Conservation (phyloP, 192 early-diverging fungal species). For the Phycomyces blakesleeanus region DNA sequence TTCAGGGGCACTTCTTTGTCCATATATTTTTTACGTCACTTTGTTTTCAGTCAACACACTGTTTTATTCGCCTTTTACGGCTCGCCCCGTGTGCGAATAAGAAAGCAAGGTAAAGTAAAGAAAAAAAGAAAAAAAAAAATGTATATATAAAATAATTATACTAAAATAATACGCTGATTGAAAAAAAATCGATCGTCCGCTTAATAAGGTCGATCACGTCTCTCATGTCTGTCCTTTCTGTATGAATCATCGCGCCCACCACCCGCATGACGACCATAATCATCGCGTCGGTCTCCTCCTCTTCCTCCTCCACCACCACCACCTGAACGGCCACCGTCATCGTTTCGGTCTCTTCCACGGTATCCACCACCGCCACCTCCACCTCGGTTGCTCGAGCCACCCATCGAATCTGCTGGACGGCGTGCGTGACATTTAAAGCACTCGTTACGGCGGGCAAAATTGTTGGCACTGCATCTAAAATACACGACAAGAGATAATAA, state of each 20-base stretch:
- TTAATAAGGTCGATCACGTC: constrained; percentile 47
- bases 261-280: constrained; percentile 33
- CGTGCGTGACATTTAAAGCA: constrained; percentile 64
- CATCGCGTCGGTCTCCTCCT: constrained; percentile 31
- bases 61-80: not conserved
- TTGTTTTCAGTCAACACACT: constrained; percentile 9
- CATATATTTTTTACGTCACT: constrained; percentile 1
- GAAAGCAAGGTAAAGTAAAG: too few relatives aligned
- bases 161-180: constrained; percentile 1
- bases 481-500: not conserved
- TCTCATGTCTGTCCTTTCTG: constrained; percentile 43
- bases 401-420: constrained; percentile 44
- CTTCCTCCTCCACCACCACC: constrained; percentile 27
- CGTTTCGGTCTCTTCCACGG: constrained; percentile 17
- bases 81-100: not conserved
- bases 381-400: constrained; percentile 36
- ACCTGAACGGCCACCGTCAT: constrained; percentile 30
- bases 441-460: constrained; percentile 59
- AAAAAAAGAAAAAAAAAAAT: constrained; percentile 6
- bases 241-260: constrained; percentile 37
- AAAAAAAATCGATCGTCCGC: not conserved
- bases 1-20: constrained; percentile 11
- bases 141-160: too few relatives aligned
- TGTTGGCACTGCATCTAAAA: constrained; percentile 60
- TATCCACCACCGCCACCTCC: constrained; percentile 36